Conservation (phyloP, 2,329 filamentous ascomycete genomes). For the Exophiala aquamarina region DNA sequence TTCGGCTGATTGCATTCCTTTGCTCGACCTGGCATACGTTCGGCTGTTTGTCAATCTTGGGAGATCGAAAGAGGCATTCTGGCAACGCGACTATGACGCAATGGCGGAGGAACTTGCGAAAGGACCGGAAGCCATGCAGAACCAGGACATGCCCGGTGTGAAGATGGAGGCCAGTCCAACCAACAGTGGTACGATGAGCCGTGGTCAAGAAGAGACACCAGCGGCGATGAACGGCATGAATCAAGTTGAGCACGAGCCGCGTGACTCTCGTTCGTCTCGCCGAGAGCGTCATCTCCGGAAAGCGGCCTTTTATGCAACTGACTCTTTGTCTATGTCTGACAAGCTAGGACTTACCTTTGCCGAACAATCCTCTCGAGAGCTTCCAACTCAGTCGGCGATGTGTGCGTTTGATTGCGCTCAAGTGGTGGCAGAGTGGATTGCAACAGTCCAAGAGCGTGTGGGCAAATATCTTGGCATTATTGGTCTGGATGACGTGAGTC, state of each 20-base stretch:
- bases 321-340: slow-evolving; percentile 85
- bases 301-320: slow-evolving; percentile 92
- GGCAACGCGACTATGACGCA: slow-evolving; percentile 88
- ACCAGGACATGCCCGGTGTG: slow-evolving; percentile 52
- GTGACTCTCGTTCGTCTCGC: slow-evolving; percentile 55
- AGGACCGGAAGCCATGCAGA: slow-evolving; percentile 72
- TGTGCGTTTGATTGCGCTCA: slow-evolving; percentile 93
- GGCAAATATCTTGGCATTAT: slow-evolving; percentile 84
- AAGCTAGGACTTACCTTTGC: slow-evolving; percentile 82
- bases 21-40: slow-evolving; percentile 89
- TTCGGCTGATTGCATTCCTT: slow-evolving; percentile 84
- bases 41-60: slow-evolving; percentile 91
- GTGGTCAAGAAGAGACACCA: slow-evolving; percentile 26
- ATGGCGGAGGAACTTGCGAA: slow-evolving; percentile 84
- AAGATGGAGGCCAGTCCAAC: slow-evolving; percentile 26
- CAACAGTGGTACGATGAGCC: slow-evolving; percentile 47
- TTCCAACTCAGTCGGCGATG: slow-evolving; percentile 87
- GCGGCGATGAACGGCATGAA: slow-evolving; percentile 34
- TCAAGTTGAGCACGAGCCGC: slow-evolving; percentile 24
- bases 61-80: slow-evolving; percentile 87
- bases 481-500: slow-evolving; percentile 77
- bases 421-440: slow-evolving; percentile 91
- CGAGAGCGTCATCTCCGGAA: slow-evolving; percentile 87
- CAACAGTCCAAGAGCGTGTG: slow-evolving; percentile 90
- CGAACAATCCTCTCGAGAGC: slow-evolving; percentile 77